Conservation (phyloP, 2,329 filamentous ascomycete genomes). For the Talaromyces pinophilus region DNA sequence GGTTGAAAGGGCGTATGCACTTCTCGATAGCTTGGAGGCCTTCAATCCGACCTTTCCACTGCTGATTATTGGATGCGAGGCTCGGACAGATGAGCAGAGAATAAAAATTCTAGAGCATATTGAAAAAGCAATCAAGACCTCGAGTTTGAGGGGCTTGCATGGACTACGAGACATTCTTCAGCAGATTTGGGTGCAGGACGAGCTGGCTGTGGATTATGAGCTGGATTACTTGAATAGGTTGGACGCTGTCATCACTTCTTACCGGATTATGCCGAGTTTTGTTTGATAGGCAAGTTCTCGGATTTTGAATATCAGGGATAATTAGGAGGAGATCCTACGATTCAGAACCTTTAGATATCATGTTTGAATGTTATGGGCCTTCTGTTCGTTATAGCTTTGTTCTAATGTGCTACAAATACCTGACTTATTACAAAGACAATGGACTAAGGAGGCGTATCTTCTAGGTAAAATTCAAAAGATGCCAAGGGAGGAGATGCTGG, state of each 20-base stretch:
- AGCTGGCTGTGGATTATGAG: conserved; percentile 21
- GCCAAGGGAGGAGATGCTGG: neutral
- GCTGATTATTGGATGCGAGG: conserved; percentile 19
- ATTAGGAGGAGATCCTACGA: neutral
- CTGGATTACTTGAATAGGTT: conserved; percentile 18
- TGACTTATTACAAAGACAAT: too few relatives aligned
- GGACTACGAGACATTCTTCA: conserved; percentile 15
- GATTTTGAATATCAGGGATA: neutral
- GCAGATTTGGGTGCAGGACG: conserved; percentile 20
- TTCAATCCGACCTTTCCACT: conserved; percentile 18
- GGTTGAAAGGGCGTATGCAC: conserved; percentile 20
- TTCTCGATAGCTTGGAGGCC: conserved; percentile 12
- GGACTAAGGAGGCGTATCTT: too few relatives aligned
- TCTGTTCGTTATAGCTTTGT: too few relatives aligned
- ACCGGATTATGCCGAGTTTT: conserved; percentile 20
- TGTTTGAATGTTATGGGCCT: too few relatives aligned
- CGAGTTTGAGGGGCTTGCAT: conserved; percentile 20
- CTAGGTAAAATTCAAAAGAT: too few relatives aligned
- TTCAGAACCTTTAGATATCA: too few relatives aligned
- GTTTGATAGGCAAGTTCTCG: conserved; percentile 16
- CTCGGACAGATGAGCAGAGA: conserved; percentile 19
- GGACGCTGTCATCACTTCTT: conserved; percentile 17
- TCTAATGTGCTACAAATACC: too few relatives aligned
- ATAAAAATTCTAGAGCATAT: conserved; percentile 18
- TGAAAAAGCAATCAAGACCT: conserved; percentile 18